Evolutionary conservation across 169 alveolate species (phyloP).

Genomic region (Cryptosporidium muris): DNA sequence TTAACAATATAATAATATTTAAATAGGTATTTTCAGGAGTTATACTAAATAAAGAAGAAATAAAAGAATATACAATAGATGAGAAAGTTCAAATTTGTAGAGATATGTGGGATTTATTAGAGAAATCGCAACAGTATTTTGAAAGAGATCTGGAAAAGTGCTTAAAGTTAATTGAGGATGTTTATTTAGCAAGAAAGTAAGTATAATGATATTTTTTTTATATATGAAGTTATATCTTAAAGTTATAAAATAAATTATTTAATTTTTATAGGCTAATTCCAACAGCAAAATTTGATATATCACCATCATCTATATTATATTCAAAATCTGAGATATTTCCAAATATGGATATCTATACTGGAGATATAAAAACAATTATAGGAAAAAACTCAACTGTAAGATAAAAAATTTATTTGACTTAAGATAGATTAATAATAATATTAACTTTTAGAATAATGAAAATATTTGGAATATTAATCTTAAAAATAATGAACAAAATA

Average conservation of each 20-base stretch:
- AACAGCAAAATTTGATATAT: constrained; percentile 47
- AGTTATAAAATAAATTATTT: background rate
- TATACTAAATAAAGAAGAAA: constrained; percentile 3
- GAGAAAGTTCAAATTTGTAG: constrained; percentile 24
- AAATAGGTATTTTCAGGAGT: background rate
- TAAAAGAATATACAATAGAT: constrained; percentile 26
- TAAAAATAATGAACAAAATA: background rate
- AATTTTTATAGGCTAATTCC: constrained; percentile 46
- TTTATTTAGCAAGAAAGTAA: constrained; percentile 53
- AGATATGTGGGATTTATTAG: constrained; percentile 14
- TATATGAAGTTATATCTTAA: background rate
- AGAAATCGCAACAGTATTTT: constrained; percentile 2
- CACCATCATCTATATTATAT: constrained; percentile 7
- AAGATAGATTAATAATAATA: background rate
- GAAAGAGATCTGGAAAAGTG: constrained; percentile 5
- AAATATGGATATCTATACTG: constrained; percentile 45
- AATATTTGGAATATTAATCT: background rate
- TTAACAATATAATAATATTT: background rate
- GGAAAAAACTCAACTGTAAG: constrained; percentile 21
- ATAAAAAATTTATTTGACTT: background rate
- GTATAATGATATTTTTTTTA: background rate
- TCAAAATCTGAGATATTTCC: constrained; percentile 25
- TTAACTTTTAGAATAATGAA: background rate
- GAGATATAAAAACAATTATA: constrained; percentile 13
- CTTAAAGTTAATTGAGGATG: constrained; percentile 15